phyloP scores from a whole-genome alignment of 768 basidiomycete species.

The Psilocybe cyanescens region DNA sequence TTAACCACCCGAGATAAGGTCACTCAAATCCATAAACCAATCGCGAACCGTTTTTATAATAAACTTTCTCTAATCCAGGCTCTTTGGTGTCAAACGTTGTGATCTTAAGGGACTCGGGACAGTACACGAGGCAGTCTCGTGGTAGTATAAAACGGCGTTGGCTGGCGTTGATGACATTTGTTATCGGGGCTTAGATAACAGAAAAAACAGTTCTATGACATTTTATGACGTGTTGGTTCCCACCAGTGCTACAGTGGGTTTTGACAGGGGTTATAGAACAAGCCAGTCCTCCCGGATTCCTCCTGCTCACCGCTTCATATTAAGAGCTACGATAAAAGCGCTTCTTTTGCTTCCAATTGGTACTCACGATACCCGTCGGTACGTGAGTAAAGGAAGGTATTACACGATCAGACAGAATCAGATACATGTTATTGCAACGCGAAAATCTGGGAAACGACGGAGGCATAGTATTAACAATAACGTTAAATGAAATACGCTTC shows the following conservation, averaged over 20 bases:
- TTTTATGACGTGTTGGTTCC: not conserved
- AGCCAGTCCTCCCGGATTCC: not conserved
- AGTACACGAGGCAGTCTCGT: slow-evolving; percentile 17
- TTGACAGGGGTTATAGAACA: not conserved
- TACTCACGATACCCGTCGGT: not conserved
- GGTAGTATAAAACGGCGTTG: slow-evolving; percentile 3
- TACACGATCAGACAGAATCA: too few species aligned
- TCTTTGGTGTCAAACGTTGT: slow-evolving; percentile 9
- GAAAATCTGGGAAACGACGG: too few species aligned
- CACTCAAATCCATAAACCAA: slow-evolving; percentile 5
- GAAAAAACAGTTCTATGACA: slow-evolving; percentile 1
- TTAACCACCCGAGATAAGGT: not conserved
- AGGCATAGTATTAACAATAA: too few species aligned
- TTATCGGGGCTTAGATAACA: not conserved
- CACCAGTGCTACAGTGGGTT: not conserved
- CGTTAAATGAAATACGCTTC: too few species aligned
- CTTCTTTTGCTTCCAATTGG: not conserved
- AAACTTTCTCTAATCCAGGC: slow-evolving; percentile 6
- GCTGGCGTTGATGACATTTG: not conserved
- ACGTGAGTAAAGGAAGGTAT: not conserved
- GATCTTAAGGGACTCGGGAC: slow-evolving; percentile 14
- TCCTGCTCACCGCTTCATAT: too few species aligned
- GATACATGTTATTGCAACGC: too few species aligned
- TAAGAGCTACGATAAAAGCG: too few species aligned
- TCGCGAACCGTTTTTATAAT: not conserved